A percentile compares a stretch with the other conserved stretches of the same genome.
Conservation (phyloP, 1,284 basidiomycete genomes). For the Ganoderma sinense region DNA sequence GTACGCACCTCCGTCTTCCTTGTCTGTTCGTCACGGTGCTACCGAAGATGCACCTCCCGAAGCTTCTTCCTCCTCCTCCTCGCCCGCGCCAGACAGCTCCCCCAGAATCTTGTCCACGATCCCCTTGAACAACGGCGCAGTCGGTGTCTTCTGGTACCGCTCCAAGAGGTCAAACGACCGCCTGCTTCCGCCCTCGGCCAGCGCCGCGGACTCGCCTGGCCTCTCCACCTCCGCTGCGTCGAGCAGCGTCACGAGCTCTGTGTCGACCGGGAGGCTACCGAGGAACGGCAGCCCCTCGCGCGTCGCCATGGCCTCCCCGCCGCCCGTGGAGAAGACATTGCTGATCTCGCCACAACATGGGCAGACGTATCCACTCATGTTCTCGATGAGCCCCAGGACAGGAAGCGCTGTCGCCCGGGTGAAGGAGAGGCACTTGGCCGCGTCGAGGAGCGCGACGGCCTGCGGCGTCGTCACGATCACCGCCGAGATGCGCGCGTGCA, state of each 20-base stretch:
- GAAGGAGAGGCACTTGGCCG: constrained; percentile 96
- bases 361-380: constrained; percentile 99
- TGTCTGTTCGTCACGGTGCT: background rate
- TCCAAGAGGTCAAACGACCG: constrained; percentile 56
- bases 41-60: background rate
- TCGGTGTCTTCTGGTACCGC: constrained; percentile 67
- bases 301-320: constrained; percentile 88
- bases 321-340: constrained; percentile 95
- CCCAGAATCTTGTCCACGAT: constrained; percentile 55
- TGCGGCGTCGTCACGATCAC: constrained; percentile 98
- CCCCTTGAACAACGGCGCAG: constrained; percentile 63
- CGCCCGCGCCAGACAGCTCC: constrained; percentile 23
- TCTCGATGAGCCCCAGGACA: constrained; percentile 95
- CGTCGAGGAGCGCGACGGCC: constrained; percentile 94
- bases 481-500: constrained; percentile 81
- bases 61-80: background rate
- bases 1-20: background rate
- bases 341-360: constrained; percentile 94
- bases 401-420: constrained; percentile 87
- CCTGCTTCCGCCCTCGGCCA: constrained; percentile 32
- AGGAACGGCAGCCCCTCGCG: constrained; percentile 82
- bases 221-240: constrained; percentile 66
- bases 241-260: constrained; percentile 87
- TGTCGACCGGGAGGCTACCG: constrained; percentile 94
- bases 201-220: constrained; percentile 33